Base-by-base conservation (phyloP, 805 yeast species). In the Yarrowia divulgata region DNA sequence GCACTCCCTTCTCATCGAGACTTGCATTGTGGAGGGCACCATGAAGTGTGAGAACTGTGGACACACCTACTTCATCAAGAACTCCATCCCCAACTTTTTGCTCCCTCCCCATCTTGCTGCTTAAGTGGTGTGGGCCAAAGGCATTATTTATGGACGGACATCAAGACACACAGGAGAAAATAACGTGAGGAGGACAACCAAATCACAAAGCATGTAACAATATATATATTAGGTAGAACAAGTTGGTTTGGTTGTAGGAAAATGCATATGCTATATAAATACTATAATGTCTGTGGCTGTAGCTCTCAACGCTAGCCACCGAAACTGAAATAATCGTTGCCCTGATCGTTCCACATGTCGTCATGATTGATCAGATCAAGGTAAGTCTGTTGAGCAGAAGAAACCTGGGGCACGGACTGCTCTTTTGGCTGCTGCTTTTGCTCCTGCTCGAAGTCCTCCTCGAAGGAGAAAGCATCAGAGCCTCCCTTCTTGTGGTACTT, bases 71-170 rank as follows among this genome's bases (percentile, higher is more conserved):
- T 87, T 90, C 81, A 90, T 95, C 81, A 94, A 93, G 79, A 93
- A 92, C 82, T 87, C 95, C 66, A 93, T 95, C 74, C 97, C 99
- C 43, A 94, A 94, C 82, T 90, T 95, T 79, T 81, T 95, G 68
- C 84, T 95, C 43, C 98, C 99, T 40, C 98, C 98, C 8, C 98
- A 95, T 77, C 82, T 95, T 73, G 96, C 93, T 5, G 68, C 68
- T 9, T 63, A 48, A 13, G 16, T 3, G 48, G 14, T 23, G 29
- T 23, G 29, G 29, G 4, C 29, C 29, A 23, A 13, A 6, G 8
- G 13, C 16, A 54, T 32, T 60, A 60, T 58, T 58, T 58, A 58
- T 58, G 64, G 64, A 42, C n/a, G 32, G 16, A 16, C 45, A 39
- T 23, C 45, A 39, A 39, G 40, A 39, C 40, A 9, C 13, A 39